Percentiles rank a stretch among this genome's conserved stretches.
phyloP scores from a whole-genome alignment of 306 rosid species.

The Prunus armeniaca region DNA sequence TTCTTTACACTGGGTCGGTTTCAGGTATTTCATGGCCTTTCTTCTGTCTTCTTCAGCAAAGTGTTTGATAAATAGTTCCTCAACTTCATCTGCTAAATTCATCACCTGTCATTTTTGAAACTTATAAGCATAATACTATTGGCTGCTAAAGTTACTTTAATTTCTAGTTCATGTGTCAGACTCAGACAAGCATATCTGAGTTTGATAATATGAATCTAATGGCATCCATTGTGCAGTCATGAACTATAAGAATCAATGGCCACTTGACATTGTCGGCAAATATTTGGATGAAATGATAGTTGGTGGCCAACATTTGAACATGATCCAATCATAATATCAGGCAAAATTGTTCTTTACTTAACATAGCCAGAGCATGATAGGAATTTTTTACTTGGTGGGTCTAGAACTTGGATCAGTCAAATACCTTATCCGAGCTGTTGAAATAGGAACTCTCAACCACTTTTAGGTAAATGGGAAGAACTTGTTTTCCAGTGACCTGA shows the following conservation, averaged over 20 bases:
- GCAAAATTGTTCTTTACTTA: slow-evolving; percentile 17
- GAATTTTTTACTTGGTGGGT: slow-evolving; percentile 1
- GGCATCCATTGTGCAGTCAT: slow-evolving; percentile 41
- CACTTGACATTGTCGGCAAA: slow-evolving; percentile 69
- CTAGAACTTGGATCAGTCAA: background rate
- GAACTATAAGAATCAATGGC: slow-evolving; percentile 45
- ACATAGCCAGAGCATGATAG: slow-evolving; percentile 4
- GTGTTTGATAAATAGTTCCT: slow-evolving; percentile 65
- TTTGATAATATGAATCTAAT: slow-evolving; percentile 25
- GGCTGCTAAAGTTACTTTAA: slow-evolving; percentile 15
- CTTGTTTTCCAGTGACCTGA: slow-evolving; percentile 85
- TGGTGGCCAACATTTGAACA: slow-evolving; percentile 51
- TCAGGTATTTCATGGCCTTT: slow-evolving; percentile 96
- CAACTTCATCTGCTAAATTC: slow-evolving; percentile 74
- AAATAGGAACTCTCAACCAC: slow-evolving; percentile 93
- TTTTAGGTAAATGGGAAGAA: slow-evolving; percentile 86
- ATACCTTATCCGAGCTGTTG: slow-evolving; percentile 95
- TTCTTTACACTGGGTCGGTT: slow-evolving; percentile 72
- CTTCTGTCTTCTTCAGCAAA: slow-evolving; percentile 73
- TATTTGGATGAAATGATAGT: slow-evolving; percentile 34
- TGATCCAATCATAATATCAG: slow-evolving; percentile 33
- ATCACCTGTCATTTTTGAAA: slow-evolving; percentile 59
- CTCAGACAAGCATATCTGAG: slow-evolving; percentile 56
- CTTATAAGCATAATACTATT: slow-evolving; percentile 31
- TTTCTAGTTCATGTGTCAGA: slow-evolving; percentile 22